phyloP scores from a whole-genome alignment of 225 moss, liverwort and hornwort species.

The Lunularia cruciata region DNA sequence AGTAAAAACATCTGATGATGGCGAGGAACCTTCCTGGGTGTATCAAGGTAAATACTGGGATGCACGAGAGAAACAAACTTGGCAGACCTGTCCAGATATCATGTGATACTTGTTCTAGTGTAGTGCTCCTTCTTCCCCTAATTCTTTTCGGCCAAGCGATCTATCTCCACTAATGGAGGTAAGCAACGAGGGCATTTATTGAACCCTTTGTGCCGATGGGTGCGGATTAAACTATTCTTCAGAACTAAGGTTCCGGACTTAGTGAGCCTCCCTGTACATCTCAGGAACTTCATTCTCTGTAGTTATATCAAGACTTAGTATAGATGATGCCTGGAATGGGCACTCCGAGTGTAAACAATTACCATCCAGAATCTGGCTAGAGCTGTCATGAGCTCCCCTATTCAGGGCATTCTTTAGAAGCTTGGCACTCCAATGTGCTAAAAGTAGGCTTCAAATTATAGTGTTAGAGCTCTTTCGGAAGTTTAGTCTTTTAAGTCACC shows the following conservation, averaged over 20 bases:
- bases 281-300: constrained; percentile 25
- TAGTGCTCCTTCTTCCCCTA: neutral
- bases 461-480: constrained; percentile 13
- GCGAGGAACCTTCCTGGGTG: constrained; percentile 79
- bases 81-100: constrained; percentile 89
- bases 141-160: neutral
- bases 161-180: neutral
- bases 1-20: constrained; percentile 64
- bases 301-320: constrained; percentile 29
- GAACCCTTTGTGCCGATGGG: constrained; percentile 1
- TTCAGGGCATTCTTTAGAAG: constrained; percentile 30
- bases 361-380: constrained; percentile 15
- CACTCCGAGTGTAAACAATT: constrained; percentile 24
- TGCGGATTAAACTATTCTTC: constrained; percentile 12
- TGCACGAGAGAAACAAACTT: constrained; percentile 78
- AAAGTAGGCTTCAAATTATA: constrained; percentile 21
- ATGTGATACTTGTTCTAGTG: constrained; percentile 44
- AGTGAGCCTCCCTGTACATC: constrained; percentile 24
- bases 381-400: constrained; percentile 11
- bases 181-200: constrained; percentile 1
- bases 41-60: constrained; percentile 89
- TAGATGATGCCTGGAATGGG: constrained; percentile 19
- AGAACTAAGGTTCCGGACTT: constrained; percentile 4
- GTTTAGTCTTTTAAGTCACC: constrained; percentile 3
- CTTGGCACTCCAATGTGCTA: constrained; percentile 12